Percentiles rank a stretch among this genome's conserved stretches.
phyloP scores from a whole-genome alignment of 2,329 filamentous ascomycete genomes.

The Magnaporthiopsis incrustans region DNA sequence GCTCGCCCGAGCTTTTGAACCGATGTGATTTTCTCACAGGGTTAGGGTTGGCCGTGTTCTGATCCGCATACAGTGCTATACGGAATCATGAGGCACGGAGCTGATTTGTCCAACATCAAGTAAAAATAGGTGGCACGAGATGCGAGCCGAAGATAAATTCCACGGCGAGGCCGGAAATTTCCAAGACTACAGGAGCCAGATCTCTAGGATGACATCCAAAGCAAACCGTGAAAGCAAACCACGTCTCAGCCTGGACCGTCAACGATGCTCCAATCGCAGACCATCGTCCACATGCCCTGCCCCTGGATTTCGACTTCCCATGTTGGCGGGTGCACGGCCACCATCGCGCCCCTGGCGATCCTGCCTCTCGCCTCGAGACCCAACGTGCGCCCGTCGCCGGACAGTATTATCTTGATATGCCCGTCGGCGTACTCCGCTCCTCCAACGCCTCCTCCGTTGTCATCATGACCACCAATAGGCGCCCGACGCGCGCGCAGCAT shows the following conservation, averaged over 20 bases:
- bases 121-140: too few species aligned
- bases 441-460: neutral
- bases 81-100: neutral
- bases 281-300: constrained; percentile 15
- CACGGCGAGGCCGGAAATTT: too few species aligned
- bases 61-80: neutral
- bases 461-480: constrained; percentile 12
- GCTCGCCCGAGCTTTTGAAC: neutral
- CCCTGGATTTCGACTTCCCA: constrained; percentile 16
- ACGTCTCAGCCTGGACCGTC: neutral
- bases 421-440: neutral
- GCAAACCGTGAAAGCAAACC: neutral
- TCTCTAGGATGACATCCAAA: too few species aligned
- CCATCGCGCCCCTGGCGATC: constrained; percentile 19
- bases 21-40: neutral
- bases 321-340: constrained; percentile 20
- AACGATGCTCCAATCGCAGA: constrained; percentile 14
- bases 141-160: too few species aligned
- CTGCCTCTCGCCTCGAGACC: constrained; percentile 19
- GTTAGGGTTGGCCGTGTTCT: neutral
- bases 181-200: too few species aligned
- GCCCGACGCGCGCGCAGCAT: constrained; percentile 16
- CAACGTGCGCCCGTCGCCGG: constrained; percentile 18
- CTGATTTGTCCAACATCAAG: neutral
- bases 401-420: constrained; percentile 13